These are phyloP conservation scores for Candida sanyiensis DNA, from an alignment of 805 yeast genomes.

Conservation along the genomic window DNA sequence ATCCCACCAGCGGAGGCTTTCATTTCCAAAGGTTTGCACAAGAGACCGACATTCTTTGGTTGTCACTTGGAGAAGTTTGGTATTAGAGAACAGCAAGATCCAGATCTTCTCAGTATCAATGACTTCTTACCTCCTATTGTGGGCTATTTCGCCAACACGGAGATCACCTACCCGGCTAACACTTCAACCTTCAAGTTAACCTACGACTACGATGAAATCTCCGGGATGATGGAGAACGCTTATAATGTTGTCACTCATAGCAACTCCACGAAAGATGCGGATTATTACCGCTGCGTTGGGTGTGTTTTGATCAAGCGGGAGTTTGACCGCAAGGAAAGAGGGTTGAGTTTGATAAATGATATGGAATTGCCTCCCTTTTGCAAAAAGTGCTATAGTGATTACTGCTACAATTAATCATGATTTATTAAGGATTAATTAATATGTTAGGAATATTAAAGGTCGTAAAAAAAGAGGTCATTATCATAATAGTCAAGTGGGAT, in stretches of 20 bases:
- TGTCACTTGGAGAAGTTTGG: conserved; percentile 36
- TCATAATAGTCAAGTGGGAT: too few relatives aligned
- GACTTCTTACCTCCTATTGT: conserved; percentile 45
- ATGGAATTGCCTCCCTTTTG: conserved; percentile 31
- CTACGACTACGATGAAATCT: conserved; percentile 39
- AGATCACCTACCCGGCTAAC: conserved; percentile 41
- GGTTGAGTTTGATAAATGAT: conserved; percentile 17
- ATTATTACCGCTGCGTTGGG: conserved; percentile 44
- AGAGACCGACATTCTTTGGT: conserved; percentile 76
- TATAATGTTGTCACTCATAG: conserved; percentile 42
- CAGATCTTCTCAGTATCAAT: conserved; percentile 8
- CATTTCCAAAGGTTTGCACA: conserved; percentile 41
- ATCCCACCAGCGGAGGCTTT: conserved; percentile 53
- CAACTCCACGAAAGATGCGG: conserved; percentile 32
- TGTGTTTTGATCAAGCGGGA: conserved; percentile 52
- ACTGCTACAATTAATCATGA: conserved; percentile 32
- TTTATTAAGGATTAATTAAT: not conserved
- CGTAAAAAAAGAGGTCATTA: not conserved
- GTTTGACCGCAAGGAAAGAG: conserved; percentile 35
- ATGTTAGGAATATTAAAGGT: not conserved
- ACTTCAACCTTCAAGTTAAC: conserved; percentile 54
- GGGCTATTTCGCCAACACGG: conserved; percentile 44
- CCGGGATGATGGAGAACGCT: conserved; percentile 46
- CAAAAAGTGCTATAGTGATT: conserved; percentile 31
- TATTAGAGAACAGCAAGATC: conserved; percentile 7